These are phyloP conservation scores for Microdochium paspali DNA, from an alignment of 2,329 filamentous ascomycete species.

Conservation along the genomic window DNA sequence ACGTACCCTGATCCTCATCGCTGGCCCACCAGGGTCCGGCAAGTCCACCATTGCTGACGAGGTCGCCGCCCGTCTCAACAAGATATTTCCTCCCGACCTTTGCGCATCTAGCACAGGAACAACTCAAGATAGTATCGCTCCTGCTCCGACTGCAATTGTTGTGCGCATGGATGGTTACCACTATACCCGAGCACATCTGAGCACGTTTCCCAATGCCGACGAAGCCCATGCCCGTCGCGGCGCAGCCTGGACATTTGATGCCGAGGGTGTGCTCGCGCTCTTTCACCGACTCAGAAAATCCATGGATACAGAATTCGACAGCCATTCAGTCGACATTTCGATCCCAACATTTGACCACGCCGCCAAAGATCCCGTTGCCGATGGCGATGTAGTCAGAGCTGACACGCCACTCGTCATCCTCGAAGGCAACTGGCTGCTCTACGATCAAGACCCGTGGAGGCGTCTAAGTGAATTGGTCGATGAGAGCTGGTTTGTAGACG, in stretches of 20 bases:
- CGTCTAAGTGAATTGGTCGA: conserved; percentile 24
- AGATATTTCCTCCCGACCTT: not conserved
- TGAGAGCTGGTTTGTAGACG: conserved; percentile 29
- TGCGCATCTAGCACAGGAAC: not conserved
- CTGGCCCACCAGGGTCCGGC: conserved; percentile 12
- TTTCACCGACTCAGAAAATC: conserved; percentile 6
- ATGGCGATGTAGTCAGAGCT: conserved; percentile 6
- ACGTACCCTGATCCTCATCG: conserved; percentile 10
- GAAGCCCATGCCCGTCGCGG: conserved; percentile 21
- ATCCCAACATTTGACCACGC: conserved; percentile 14
- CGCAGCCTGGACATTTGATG: conserved; percentile 23
- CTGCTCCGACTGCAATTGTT: conserved; percentile 6
- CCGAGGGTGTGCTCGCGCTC: conserved; percentile 10
- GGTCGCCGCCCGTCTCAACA: conserved; percentile 6
- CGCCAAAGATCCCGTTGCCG: conserved; percentile 11
- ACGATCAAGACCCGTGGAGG: conserved; percentile 20
- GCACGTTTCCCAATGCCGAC: conserved; percentile 16
- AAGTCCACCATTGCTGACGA: conserved; percentile 13
- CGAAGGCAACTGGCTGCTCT: conserved; percentile 18
- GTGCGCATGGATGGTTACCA: conserved; percentile 20
- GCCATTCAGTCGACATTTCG: conserved; percentile 1
- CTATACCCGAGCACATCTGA: conserved; percentile 13
- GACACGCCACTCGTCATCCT: conserved; percentile 10
- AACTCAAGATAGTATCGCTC: too few species aligned
- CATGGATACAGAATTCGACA: not conserved